Evolutionary conservation across 768 basidiomycete species (phyloP), one percentile per base, ranked within the genome.

Genomic region (Neoboletus brunneissimus): DNA sequence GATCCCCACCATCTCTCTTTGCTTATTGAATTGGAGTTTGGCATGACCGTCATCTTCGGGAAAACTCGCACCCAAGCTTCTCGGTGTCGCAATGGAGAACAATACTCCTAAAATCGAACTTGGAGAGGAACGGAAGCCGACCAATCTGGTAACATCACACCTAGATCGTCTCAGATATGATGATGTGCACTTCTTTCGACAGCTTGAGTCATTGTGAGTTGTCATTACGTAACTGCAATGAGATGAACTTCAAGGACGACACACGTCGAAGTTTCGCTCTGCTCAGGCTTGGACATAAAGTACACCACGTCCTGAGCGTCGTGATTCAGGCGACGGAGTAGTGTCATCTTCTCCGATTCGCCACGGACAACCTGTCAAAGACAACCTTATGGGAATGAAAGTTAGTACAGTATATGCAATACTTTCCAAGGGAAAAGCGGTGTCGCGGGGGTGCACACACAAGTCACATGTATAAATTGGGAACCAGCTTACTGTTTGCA

Each of bases 331-430:
- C 10, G 23, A 51, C 12, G 31, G 38, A 15, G 41, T 16, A 35
- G 44, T 54, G 12, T 25, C 35, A 31, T 29, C 53, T 5, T 54
- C 58, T 56, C 37, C 31, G 22, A 16, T 64, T 61, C 55, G 42
- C 27, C 37, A 51, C 38, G 23, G 54, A 50, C 7, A 15, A 47
- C 54, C 50, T 65, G 55, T 55, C 55, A 61, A 47, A 40, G 54
- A 54, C 42, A 46, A 32, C 29, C 15, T 34, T 46, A 44, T 51
- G n/a, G 48, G 49, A 58, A 58, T 56, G 52, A 54, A 61, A 56
- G 64, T n/a, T 9, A 12, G 38, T 27, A 27, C 27, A 27, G 27
- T 29, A 41, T 11, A 40, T 6, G 51, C 20, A 49, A 43, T 42
- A 45, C 41, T 27, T n/a, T 43, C 11, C 25, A 31, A 51, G 56